Base-by-base conservation (phyloP, 768 basidiomycete genomes). In the Rhodotorula taiwanensis region DNA sequence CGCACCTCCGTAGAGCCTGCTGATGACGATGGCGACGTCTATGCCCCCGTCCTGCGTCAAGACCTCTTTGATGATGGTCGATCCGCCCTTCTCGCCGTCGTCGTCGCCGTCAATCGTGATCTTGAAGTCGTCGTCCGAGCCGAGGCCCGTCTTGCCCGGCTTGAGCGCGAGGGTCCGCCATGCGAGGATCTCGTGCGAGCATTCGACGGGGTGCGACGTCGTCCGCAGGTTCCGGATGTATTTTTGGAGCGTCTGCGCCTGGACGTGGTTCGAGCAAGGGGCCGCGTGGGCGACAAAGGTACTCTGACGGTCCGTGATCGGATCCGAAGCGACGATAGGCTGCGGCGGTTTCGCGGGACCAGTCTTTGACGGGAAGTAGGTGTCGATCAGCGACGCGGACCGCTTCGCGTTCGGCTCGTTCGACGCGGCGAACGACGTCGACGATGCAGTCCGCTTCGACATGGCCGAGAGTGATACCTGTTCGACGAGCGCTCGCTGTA, bases 111-210 rank as follows among this genome's bases (percentile, higher is more conserved):
- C 86, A 7, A 79, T 78, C 62, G 77, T 74, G 31, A 89, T 75
- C 74, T 84, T 83, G 70, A 89, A 91, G 71, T 91, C 89, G 31
- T 86, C 86, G 5, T 84, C 83, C 5, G 86, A 86, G 1, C 75
- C 79, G 5, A 90, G 75, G 2, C 89, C 89, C 5, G 80, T 83
- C 52, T 77, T 78, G 5, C 85, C 86, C 16, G 78, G 71, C 74
- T 84, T 87, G 58, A 86, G 75, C 0, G 80, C 79, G 85, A 92
- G 87, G 70, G 83, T 84, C 39, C 89, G 79, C 85, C 86, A 91
- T 9, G 87, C 89, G 43, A 80, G 78, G 48, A 91, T 86, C 72
- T 87, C 84, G 67, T 88, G 85, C 7, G 43, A 23, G 16, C 83
- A 78, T 15, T 57, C 58, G 27, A 52, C n/a, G 1, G 66, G 66